Conservation (phyloP, 345 rosid species). For the Eutrema yunnanense region DNA sequence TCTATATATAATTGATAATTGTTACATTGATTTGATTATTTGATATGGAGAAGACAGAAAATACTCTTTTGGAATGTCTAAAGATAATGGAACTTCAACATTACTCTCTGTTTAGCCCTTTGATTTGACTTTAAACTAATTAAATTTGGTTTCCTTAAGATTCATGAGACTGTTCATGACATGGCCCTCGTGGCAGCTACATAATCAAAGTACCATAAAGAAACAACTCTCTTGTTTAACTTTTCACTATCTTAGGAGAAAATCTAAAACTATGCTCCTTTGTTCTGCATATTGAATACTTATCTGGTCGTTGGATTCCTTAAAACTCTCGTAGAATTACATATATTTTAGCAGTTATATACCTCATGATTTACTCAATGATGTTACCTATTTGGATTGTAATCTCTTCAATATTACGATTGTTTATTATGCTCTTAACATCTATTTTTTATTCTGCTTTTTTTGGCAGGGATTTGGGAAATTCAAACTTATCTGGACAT, state of each 20-base stretch:
- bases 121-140: not conserved
- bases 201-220: not conserved
- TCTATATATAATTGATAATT: not conserved
- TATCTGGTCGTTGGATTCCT: too few relatives aligned
- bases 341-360: too few relatives aligned
- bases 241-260: too few relatives aligned
- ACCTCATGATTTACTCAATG: not conserved
- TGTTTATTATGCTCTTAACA: not conserved
- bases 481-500: slow-evolving; percentile 72
- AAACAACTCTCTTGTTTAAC: too few relatives aligned
- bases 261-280: too few relatives aligned
- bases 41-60: not conserved
- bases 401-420: too few relatives aligned
- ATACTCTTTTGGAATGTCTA: not conserved
- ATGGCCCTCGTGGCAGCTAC: not conserved
- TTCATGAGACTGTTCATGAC: not conserved
- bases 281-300: too few relatives aligned
- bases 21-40: not conserved
- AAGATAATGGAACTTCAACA: not conserved
- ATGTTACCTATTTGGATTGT: not conserved
- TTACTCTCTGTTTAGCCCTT: not conserved
- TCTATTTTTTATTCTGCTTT: not conserved
- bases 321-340: too few relatives aligned
- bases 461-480: slow-evolving; percentile 73
- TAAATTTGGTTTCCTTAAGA: not conserved